Evolutionary conservation across 2,329 filamentous ascomycete species (phyloP), one percentile per base, ranked within the genome.

Genomic region (Hymenoscyphus fructigenus): DNA sequence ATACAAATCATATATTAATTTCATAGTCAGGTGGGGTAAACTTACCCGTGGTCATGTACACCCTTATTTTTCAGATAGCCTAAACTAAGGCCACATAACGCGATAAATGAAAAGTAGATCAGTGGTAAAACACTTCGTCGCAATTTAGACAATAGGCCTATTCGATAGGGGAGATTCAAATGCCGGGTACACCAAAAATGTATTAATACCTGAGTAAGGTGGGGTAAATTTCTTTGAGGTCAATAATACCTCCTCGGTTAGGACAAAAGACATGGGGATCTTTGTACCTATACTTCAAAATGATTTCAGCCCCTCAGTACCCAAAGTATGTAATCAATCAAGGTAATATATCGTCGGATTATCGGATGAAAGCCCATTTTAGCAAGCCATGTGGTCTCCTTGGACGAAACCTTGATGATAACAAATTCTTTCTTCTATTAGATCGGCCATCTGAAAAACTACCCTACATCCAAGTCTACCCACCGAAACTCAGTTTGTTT

Each of bases 1-100:
- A 66, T 34, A 64, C 59, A 23, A n/a, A 60, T 26, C 56, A 55
- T 63, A 23, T n/a, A 63, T 61, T 55, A 55, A 63, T 66, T 57
- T 61, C 56, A 20, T 44, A 29, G 9, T 23, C 29, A 50, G 55
- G 47, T 60, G 41, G 64, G 61, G 64, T 63, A 59, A 26, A 58
- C 56, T 62, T 28, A 63, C 36, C 47, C 47, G 36, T 9, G 29
- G 29, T 55, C 59, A 34, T 38, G 34, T 26, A 38, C 15, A 9
- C 20, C 59, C 15, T 60, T 53, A 10, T 53, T 20, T 53, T 26
- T 53, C 47, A 53, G 47, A 63, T 47, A 63, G 61, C 53, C 61
- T 60, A 60, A 63, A 59, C 12, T 26, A n/a, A 55, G 55, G 41
- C 56, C 17, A 38, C 41, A 10, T n/a, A 59, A n/a, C 20, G 26